Evolutionary conservation across 2,329 filamentous ascomycete species (phyloP).

Genomic region (Pseudovirgaria hyperparasitica): DNA sequence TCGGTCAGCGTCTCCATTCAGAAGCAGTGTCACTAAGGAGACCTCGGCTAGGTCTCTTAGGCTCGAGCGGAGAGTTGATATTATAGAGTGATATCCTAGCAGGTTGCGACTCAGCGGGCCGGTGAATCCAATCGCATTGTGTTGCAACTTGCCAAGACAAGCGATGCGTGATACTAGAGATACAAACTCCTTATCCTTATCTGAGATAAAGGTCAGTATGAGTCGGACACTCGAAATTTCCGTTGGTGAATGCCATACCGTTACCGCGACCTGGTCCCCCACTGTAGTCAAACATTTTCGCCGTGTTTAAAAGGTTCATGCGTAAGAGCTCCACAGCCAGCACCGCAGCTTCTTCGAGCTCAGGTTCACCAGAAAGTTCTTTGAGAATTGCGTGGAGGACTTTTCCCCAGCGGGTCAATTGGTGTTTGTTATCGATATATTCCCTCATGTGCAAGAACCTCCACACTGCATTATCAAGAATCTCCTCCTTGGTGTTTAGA

Average conservation of each 20-base stretch:
- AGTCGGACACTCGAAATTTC: background rate
- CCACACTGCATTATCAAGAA: constrained; percentile 67
- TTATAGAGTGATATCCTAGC: constrained; percentile 73
- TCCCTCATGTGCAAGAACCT: constrained; percentile 80
- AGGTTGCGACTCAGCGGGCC: constrained; percentile 86
- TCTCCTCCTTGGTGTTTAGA: constrained; percentile 56
- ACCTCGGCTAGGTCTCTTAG: constrained; percentile 78
- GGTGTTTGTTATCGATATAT: constrained; percentile 69
- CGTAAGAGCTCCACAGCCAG: constrained; percentile 77
- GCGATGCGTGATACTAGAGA: constrained; percentile 74
- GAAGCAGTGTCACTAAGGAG: constrained; percentile 64
- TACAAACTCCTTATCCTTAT: background rate
- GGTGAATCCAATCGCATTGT: constrained; percentile 81
- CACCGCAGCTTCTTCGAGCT: constrained; percentile 65
- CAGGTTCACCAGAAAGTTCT: constrained; percentile 41
- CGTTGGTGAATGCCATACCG: constrained; percentile 13
- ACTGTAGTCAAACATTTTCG: constrained; percentile 49
- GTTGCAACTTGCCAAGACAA: constrained; percentile 67
- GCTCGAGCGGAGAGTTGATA: constrained; percentile 63
- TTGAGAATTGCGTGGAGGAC: constrained; percentile 60
- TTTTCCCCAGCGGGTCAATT: constrained; percentile 72
- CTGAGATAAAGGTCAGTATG: background rate
- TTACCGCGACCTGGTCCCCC: constrained; percentile 46
- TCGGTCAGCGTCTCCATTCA: constrained; percentile 66
- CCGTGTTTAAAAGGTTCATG: constrained; percentile 63